These are phyloP conservation scores for Ogataea ramenticola DNA, from an alignment of 805 yeast genomes.

Conservation along the genomic window DNA sequence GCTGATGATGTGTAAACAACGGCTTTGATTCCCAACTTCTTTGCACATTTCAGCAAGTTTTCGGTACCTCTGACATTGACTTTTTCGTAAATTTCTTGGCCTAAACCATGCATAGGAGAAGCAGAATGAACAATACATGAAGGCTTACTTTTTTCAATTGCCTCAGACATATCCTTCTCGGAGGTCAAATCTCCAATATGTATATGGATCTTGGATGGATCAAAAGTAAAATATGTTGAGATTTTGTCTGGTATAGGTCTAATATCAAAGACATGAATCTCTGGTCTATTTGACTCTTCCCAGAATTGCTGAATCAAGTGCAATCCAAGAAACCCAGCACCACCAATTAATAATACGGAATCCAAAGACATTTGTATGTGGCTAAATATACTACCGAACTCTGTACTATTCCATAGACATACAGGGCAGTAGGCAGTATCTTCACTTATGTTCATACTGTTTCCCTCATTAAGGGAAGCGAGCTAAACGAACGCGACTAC, in stretches of 20 bases:
- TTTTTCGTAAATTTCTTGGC: slow-evolving; percentile 74
- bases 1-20: slow-evolving; percentile 95
- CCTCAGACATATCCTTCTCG: slow-evolving; percentile 55
- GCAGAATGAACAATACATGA: slow-evolving; percentile 90
- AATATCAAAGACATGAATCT: slow-evolving; percentile 83
- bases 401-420: too few relatives aligned
- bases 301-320: slow-evolving; percentile 85
- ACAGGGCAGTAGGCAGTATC: too few relatives aligned
- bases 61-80: slow-evolving; percentile 89
- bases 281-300: slow-evolving; percentile 54
- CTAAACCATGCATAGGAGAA: slow-evolving; percentile 88
- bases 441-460: too few relatives aligned
- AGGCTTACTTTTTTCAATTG: slow-evolving; percentile 53
- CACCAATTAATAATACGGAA: slow-evolving; percentile 85
- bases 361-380: slow-evolving; percentile 17
- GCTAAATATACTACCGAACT: too few relatives aligned
- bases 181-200: slow-evolving; percentile 84
- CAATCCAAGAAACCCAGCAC: slow-evolving; percentile 89
- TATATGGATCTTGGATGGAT: slow-evolving; percentile 46
- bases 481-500: background rate
- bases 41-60: slow-evolving; percentile 61
- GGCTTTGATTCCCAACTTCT: slow-evolving; percentile 44
- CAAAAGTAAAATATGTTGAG: slow-evolving; percentile 70
- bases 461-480: too few relatives aligned
- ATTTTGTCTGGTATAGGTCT: slow-evolving; percentile 75